Base-by-base conservation (phyloP, 108 stramenopile genomes). In the Seminavis robusta region DNA sequence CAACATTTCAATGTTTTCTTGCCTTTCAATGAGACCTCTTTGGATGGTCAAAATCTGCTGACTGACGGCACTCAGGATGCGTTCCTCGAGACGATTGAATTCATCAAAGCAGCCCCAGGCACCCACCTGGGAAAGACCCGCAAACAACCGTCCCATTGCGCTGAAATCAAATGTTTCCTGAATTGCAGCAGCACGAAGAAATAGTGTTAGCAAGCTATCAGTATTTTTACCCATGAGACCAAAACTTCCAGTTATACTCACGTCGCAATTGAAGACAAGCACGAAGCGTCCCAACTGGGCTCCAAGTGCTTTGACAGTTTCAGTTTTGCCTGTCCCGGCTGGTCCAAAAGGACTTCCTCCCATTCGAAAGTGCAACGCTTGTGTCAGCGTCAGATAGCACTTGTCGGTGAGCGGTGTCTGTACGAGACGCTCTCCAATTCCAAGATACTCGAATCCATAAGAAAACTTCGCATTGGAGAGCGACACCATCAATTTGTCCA, bases 241-340 rank as follows among this genome's bases (percentile, higher is more conserved):
- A 5, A 34, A 52, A 0, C 42, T 28, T 4, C 47, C 4, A 47
- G 3, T 40, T 0, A 25, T 30, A 24, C 0, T 27, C 7, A 15
- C 65, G 67, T 80, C 68, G 70, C 94, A 95, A 76, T 99, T 99
- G 83, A 98, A 97, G 21, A 98, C 98, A 25, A 99, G 73, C 28
- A 98, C 97, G 55, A 97, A 97, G 15, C 98, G 71, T 20, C 99
- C 99, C 16, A 98, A 74, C 50, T 94, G 92, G 6, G 94, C 94
- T 5, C 99, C 99, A 7, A 99, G 71, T 4, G 96, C 97, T 63
- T 98, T 98, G 19, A 98, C 98, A 48, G 76, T 89, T 83, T 99
- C 97, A 8, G 98, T 99, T 66, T 99, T 99, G 17, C 98, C 98
- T 11, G 99, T 99, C 16, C 99, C 98, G 26, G 99, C 99, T 28